phyloP scores from a whole-genome alignment of 768 basidiomycete species.

The Leccinum disarticulatum region DNA sequence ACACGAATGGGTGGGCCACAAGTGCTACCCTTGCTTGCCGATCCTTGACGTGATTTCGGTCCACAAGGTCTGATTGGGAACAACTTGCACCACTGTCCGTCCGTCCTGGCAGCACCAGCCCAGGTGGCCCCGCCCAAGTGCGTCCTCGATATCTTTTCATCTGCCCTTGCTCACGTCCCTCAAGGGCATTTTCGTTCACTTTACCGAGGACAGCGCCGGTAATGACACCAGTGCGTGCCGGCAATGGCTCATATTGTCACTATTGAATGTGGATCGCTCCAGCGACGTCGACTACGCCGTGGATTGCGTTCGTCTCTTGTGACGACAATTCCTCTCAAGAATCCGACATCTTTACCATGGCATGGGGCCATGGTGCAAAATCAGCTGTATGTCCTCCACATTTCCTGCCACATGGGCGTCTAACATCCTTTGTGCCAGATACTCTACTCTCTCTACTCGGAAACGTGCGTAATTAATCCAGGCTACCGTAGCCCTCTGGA shows the following conservation, averaged over 20 bases:
- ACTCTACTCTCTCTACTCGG: conserved; percentile 71
- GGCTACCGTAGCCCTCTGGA: conserved; percentile 74
- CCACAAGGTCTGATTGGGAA: conserved; percentile 48
- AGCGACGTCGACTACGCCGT: conserved; percentile 66
- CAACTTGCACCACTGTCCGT: conserved; percentile 62
- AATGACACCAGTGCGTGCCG: conserved; percentile 51
- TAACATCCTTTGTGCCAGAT: conserved; percentile 44
- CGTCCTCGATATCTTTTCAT: conserved; percentile 10
- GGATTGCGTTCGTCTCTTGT: conserved; percentile 89
- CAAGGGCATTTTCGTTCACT: conserved; percentile 83
- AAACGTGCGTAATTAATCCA: conserved; percentile 72
- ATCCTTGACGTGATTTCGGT: conserved; percentile 11
- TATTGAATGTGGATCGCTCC: conserved; percentile 18
- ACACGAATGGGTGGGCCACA: conserved; percentile 44
- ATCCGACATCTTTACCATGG: conserved; percentile 80
- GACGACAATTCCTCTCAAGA: conserved; percentile 58
- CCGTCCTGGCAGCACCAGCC: conserved; percentile 38
- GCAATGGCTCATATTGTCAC: conserved; percentile 22
- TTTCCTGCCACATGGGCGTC: neutral
- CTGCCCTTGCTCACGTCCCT: conserved; percentile 1
- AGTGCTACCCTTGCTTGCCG: neutral
- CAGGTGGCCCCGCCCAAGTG: conserved; percentile 55
- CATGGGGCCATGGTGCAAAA: conserved; percentile 73
- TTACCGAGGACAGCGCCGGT: conserved; percentile 59
- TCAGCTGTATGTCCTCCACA: conserved; percentile 59